These are phyloP conservation scores for Paracorniculantispora psalliotae DNA, from an alignment of 2,329 filamentous ascomycete species.

Conservation along the genomic window DNA sequence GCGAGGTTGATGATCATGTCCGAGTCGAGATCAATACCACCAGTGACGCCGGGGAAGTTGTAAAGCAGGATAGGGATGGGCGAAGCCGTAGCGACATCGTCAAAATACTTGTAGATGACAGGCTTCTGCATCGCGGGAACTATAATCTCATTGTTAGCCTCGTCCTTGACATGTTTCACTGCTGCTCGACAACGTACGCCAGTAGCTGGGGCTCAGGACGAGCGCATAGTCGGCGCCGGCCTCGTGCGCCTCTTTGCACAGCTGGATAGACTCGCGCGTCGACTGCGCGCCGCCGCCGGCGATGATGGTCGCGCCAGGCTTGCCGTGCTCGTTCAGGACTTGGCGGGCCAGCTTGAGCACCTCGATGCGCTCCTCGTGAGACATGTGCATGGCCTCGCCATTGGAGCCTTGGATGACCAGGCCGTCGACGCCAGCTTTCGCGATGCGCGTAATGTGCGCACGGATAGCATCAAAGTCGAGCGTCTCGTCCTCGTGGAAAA, in stretches of 20 bases:
- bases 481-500: constrained; percentile 32
- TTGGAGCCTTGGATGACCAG: constrained; percentile 79
- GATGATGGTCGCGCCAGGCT: constrained; percentile 61
- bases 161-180: neutral
- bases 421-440: constrained; percentile 66
- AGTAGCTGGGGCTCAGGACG: constrained; percentile 73
- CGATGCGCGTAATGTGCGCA: constrained; percentile 35
- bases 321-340: constrained; percentile 56
- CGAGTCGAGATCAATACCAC: constrained; percentile 57
- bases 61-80: constrained; percentile 60
- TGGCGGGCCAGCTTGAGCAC: constrained; percentile 60
- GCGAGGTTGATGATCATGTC: constrained; percentile 53
- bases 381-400: constrained; percentile 76
- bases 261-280: constrained; percentile 66
- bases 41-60: constrained; percentile 60
- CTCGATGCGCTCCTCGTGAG: constrained; percentile 62
- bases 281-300: constrained; percentile 74
- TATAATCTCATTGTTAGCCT: neutral
- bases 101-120: constrained; percentile 53
- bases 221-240: constrained; percentile 73
- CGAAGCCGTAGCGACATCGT: constrained; percentile 53
- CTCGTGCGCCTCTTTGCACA: constrained; percentile 64
- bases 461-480: constrained; percentile 28
- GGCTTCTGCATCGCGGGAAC: constrained; percentile 14
- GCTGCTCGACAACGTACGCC: neutral